These are phyloP conservation scores for Rhazya stricta DNA, from an alignment of 257 asterid species.

Conservation along the genomic window DNA sequence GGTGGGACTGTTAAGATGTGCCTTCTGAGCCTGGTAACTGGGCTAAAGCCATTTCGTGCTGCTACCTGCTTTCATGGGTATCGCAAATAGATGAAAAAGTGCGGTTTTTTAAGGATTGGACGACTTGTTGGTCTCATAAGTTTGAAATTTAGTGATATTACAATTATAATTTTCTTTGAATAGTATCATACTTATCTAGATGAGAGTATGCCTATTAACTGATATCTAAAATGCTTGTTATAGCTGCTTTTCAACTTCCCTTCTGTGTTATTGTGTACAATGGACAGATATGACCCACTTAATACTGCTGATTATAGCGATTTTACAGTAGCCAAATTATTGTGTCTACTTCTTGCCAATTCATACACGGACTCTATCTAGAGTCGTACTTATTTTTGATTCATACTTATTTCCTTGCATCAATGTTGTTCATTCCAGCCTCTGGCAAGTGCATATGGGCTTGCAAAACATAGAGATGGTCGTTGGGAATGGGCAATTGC, in stretches of 20 bases:
- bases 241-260: not conserved
- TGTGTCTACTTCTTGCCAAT: not conserved
- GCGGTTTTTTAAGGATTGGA: not conserved
- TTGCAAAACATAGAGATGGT: conserved; percentile 99
- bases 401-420: not conserved
- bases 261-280: not conserved
- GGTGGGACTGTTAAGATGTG: not conserved
- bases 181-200: not conserved
- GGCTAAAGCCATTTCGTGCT: not conserved
- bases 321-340: not conserved
- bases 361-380: not conserved
- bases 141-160: not conserved
- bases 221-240: too few relatives aligned
- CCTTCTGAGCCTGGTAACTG: not conserved
- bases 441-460: conserved; percentile 95
- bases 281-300: not conserved
- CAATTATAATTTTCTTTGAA: not conserved
- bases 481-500: conserved; percentile 99
- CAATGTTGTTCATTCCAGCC: conserved; percentile 52
- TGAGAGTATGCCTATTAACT: not conserved
- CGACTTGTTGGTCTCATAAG: not conserved
- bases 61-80: not conserved
- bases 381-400: not conserved
- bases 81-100: not conserved
- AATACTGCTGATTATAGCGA: not conserved